phyloP scores from a whole-genome alignment of 2,329 filamentous ascomycete genomes.

The Aspergillus niger region DNA sequence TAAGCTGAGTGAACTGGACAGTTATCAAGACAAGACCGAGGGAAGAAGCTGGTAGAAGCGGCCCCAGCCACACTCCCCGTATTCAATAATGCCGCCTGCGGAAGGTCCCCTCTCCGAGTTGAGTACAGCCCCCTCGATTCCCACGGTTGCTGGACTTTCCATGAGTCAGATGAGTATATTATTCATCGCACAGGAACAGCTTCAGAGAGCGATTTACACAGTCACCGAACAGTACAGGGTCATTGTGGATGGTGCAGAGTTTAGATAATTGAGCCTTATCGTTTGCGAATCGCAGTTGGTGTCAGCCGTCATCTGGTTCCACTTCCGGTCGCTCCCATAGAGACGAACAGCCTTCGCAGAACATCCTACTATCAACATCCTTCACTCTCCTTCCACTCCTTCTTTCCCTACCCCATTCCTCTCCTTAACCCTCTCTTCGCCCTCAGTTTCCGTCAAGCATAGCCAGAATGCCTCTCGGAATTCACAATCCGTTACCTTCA shows the following conservation, averaged over 20 bases:
- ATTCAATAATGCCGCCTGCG: not conserved
- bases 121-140: not conserved
- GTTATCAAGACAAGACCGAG: not conserved
- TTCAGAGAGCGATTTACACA: not conserved
- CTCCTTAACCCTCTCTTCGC: constrained; percentile 1
- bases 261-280: not conserved
- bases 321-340: constrained; percentile 29
- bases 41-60: not conserved
- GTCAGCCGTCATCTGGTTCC: constrained; percentile 28
- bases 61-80: not conserved
- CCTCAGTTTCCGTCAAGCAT: constrained; percentile 16
- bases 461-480: constrained; percentile 46
- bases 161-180: not conserved
- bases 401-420: not conserved
- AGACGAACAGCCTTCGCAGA: constrained; percentile 19
- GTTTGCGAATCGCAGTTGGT: constrained; percentile 10
- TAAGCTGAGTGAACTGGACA: not conserved
- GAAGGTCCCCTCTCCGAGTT: not conserved
- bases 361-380: constrained; percentile 19
- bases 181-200: not conserved
- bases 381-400: constrained; percentile 8
- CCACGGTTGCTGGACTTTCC: not conserved
- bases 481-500: constrained; percentile 51
- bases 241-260: not conserved
- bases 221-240: not conserved